Percentiles rank a stretch among this genome's conserved stretches.
These are phyloP conservation scores for barrel medic (Medicago truncatula) DNA, from an alignment of 306 rosid genomes.

Conservation along the genomic window DNA sequence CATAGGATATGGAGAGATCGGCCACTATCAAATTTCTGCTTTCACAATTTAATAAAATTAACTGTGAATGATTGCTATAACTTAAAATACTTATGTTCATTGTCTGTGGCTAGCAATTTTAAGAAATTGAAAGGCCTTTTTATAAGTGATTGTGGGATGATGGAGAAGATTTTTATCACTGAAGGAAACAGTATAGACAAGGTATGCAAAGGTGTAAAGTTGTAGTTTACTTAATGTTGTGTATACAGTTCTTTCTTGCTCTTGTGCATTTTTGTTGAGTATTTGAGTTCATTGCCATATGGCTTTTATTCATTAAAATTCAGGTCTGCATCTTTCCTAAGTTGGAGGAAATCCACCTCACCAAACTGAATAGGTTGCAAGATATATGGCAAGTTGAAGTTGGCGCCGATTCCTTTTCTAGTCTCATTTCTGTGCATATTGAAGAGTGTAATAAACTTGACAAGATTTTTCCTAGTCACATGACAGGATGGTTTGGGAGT, in stretches of 20 bases:
- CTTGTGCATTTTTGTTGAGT: background rate
- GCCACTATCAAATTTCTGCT: background rate
- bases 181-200: background rate
- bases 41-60: conserved; percentile 33
- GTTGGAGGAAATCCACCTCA: conserved; percentile 24
- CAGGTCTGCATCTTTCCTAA: conserved; percentile 26
- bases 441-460: conserved; percentile 30
- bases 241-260: background rate
- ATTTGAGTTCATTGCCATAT: background rate
- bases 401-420: conserved; percentile 1
- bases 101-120: conserved; percentile 24
- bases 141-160: conserved; percentile 4
- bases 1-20: conserved; percentile 29
- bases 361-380: background rate
- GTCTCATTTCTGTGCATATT: conserved; percentile 3
- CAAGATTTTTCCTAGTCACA: conserved; percentile 16
- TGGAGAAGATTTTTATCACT: conserved; percentile 29
- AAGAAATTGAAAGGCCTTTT: conserved; percentile 27
- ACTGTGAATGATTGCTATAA: background rate
- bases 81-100: conserved; percentile 33
- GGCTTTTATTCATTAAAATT: background rate
- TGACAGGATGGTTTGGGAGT: background rate
- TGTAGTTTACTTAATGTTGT: background rate
- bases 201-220: background rate
- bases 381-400: conserved; percentile 26